Evolutionary conservation across 805 yeast genomes (phyloP), one percentile per base, ranked within the genome.

Genomic region (Ogataea saltuana): DNA sequence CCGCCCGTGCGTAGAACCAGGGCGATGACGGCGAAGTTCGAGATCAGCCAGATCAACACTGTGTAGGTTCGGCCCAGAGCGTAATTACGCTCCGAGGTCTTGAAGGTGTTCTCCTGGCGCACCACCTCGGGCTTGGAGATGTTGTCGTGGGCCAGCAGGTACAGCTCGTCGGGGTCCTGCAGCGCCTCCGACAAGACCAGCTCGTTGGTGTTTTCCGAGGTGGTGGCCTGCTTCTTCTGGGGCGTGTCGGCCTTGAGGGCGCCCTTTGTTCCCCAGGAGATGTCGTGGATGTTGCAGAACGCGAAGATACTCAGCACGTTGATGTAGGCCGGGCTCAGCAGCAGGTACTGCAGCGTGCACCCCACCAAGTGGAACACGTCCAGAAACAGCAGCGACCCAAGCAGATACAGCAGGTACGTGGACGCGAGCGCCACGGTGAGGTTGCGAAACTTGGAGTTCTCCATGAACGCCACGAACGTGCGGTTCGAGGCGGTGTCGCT

Each of bases 191-290:
- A 60, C 22, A 63, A 43, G 11, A 58, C 41, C 17, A 60, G 22
- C 34, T 56, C 54, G 22, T 53, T 52, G 5, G 45, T 16, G 15
- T 33, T 46, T 16, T 40, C 46, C 22, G 45, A 31, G 2, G 47
- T 53, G 22, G 45, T 49, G 9, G 63, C 62, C 44, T 95, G 96
- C 54, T 89, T 75, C 60, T 74, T 90, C 61, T 71, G 75, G 57
- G 70, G 78, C 63, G 69, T 74, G 58, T 72, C 85, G 2, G 39
- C 45, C 61, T 80, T 76, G 4, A 78, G 73, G 27, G 85, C 85
- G 41, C 96, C 96, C 61, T 91, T 88, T 3, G 96, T 91, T 65
- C 97, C 97, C 97, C 98, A 90, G 4, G 96, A 86, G 38, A 90
- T 81, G 69, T 90, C 98, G 63, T 90, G 95, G 46, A 90, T 83